Conservation (phyloP, 1,284 basidiomycete species). For the Pterulicium gracile region DNA sequence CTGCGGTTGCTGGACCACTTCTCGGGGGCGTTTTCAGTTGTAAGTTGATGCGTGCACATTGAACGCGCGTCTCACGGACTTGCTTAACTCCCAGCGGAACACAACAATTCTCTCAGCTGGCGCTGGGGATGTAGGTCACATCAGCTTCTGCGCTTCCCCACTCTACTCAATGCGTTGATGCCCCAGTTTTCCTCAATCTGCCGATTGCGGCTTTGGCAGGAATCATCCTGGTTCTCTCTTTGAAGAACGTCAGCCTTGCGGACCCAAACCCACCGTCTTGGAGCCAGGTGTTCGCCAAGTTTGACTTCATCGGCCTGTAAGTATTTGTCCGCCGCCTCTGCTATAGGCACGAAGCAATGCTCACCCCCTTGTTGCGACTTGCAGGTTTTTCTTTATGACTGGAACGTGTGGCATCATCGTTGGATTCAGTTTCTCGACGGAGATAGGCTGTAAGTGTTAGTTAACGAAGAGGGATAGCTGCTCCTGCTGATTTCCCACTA, state of each 20-base stretch:
- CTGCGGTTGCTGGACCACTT: slow-evolving; percentile 68
- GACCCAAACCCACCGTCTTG: slow-evolving; percentile 32
- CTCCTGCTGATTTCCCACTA: slow-evolving; percentile 10
- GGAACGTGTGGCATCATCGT: slow-evolving; percentile 66
- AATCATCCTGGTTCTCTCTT: slow-evolving; percentile 43
- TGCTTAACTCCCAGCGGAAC: slow-evolving; percentile 6
- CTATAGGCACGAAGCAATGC: no score
- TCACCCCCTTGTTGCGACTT: no score
- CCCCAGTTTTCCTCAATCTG: slow-evolving; percentile 66
- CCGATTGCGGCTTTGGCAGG: slow-evolving; percentile 57
- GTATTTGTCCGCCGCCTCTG: no score
- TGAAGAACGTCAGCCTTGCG: slow-evolving; percentile 42
- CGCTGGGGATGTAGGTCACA: slow-evolving; percentile 71
- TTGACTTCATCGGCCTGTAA: slow-evolving; percentile 70
- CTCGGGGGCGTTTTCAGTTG: slow-evolving; percentile 71
- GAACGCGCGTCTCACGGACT: slow-evolving; percentile 10
- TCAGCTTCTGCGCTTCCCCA: slow-evolving; percentile 5
- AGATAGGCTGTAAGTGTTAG: slow-evolving; percentile 48
- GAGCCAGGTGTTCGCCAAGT: slow-evolving; percentile 42
- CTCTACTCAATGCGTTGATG: slow-evolving; percentile 4
- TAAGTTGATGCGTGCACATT: slow-evolving; percentile 34
- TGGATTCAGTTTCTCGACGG: slow-evolving; percentile 65
- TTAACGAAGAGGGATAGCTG: slow-evolving; percentile 4
- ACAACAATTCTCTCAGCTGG: slow-evolving; percentile 38
- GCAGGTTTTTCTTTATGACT: slow-evolving; percentile 58